Percentiles rank a stretch among this genome's conserved stretches.
Evolutionary conservation across 1,284 basidiomycete species (phyloP).

Genomic region (Leccinum huronense): DNA sequence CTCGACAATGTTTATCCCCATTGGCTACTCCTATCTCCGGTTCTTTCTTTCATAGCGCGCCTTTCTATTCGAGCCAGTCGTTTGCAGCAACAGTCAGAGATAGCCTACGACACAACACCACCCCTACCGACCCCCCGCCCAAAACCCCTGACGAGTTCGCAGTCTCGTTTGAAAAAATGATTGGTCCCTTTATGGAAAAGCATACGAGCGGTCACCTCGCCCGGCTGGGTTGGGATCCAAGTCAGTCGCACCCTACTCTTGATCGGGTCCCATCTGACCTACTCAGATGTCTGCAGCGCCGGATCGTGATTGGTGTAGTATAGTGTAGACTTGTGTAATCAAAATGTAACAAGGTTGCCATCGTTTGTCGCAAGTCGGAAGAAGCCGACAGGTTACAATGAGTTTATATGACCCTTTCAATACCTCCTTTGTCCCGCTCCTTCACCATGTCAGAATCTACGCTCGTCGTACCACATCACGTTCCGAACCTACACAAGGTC

Average conservation of each 20-base stretch:
- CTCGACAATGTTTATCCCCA: conserved; percentile 9
- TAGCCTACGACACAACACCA: conserved; percentile 7
- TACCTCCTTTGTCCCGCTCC: conserved; percentile 14
- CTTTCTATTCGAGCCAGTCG: not conserved
- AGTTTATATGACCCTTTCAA: conserved; percentile 8
- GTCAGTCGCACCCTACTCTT: conserved; percentile 16
- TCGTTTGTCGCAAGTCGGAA: conserved; percentile 19
- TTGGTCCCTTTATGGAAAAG: conserved; percentile 23
- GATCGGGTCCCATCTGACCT: conserved; percentile 4
- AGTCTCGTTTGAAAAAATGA: conserved; percentile 21
- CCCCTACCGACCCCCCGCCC: conserved; percentile 13
- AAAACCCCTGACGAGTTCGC: conserved; percentile 26
- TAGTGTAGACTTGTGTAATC: conserved; percentile 15
- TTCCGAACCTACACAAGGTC: conserved; percentile 7
- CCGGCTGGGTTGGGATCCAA: conserved; percentile 30
- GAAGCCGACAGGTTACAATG: conserved; percentile 28
- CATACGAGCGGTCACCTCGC: conserved; percentile 24
- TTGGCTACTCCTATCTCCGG: not conserved
- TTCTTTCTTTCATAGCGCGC: no score
- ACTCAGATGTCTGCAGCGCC: conserved; percentile 8
- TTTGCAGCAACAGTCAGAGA: conserved; percentile 17
- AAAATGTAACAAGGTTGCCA: conserved; percentile 20
- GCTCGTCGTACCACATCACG: conserved; percentile 20
- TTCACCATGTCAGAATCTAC: conserved; percentile 18
- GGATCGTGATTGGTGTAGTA: conserved; percentile 10